Base-by-base conservation (phyloP, 495 filamentous ascomycete species). In the Venustampulla echinocandica region DNA sequence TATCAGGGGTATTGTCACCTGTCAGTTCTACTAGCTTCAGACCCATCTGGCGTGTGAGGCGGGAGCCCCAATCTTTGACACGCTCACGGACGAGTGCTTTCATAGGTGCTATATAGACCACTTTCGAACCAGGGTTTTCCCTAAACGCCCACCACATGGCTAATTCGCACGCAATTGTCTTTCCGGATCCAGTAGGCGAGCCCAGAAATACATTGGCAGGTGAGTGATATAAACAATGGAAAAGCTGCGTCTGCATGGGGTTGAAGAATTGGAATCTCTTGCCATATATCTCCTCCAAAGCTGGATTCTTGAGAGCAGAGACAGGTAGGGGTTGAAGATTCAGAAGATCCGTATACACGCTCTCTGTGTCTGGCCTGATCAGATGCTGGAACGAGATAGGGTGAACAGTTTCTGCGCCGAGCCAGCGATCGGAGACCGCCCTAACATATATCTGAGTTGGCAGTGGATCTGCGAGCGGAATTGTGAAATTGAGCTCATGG, bases 121-220 rank as follows among this genome's bases (percentile, higher is more conserved):
- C 90, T 66, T 99, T 99, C 2, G 87, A 95, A 2, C 90, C 88
- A 1, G 93, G 93, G 32, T 83, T 85, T 61, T 97, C 90, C 10
- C 90, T 81, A 65, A 99, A 97, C 4, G 93, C 89, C 90, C 88
- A 95, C 92, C 92, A 99, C 93, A 99, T 97, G n/a, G 93, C 93
- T 42, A 99, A 61, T 59, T 99, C 92, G 23, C 84, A 85, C 11
- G 92, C 92, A 23, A 99, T 81, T 1, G 92, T 99, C 68, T 99
- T 99, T 46, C 92, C 92, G 69, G 85, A 92, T 40, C 92, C 92
- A 4, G 92, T 99, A 4, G 92, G 92, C 11, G 92, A 96, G n/a
- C 92, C 92, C 5, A 99, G 77, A 3, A 99, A 70, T 6, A 97
- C 90, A 57, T 99, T 99, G 28, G 84, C 80, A 22, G 81, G 62